phyloP scores from a whole-genome alignment of 305 asterid genomes.

The Plantago coronopus region DNA sequence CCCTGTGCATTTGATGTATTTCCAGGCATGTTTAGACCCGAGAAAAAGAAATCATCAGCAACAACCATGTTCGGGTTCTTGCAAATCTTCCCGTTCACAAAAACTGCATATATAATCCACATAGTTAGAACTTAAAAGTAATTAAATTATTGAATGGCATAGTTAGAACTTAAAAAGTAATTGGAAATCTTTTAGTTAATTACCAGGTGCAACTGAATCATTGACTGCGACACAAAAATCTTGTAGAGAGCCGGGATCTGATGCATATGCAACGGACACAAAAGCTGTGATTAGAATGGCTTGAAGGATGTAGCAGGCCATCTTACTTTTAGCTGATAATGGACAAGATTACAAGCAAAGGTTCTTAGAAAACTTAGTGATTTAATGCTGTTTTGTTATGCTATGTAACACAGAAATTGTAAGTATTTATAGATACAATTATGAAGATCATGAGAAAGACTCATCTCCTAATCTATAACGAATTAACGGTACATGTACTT shows the following conservation, averaged over 20 bases:
- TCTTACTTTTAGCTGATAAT: too few relatives aligned
- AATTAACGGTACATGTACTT: too few relatives aligned
- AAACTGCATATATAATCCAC: constrained; percentile 9
- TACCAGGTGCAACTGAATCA: constrained; percentile 30
- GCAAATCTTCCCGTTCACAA: constrained; percentile 21
- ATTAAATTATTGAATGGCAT: background rate
- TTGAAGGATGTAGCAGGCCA: too few relatives aligned
- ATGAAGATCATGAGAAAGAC: constrained; percentile 8
- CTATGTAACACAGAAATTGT: background rate
- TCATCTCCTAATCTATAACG: constrained; percentile 20
- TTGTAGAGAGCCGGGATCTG: constrained; percentile 27
- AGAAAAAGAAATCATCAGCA: constrained; percentile 25
- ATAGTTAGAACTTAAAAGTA: background rate
- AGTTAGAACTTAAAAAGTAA: background rate
- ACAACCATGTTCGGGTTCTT: constrained; percentile 25
- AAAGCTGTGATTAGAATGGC: constrained; percentile 1
- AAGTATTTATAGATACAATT: constrained; percentile 12
- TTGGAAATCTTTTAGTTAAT: background rate
- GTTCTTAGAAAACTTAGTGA: too few relatives aligned
- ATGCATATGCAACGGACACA: constrained; percentile 16
- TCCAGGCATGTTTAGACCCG: constrained; percentile 22
- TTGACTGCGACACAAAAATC: constrained; percentile 30
- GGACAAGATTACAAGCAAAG: too few relatives aligned
- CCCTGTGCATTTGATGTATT: constrained; percentile 16
- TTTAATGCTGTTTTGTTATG: too few relatives aligned